These are phyloP conservation scores for Beauveria caledonica DNA, from an alignment of 2,329 filamentous ascomycete genomes.

Conservation along the genomic window DNA sequence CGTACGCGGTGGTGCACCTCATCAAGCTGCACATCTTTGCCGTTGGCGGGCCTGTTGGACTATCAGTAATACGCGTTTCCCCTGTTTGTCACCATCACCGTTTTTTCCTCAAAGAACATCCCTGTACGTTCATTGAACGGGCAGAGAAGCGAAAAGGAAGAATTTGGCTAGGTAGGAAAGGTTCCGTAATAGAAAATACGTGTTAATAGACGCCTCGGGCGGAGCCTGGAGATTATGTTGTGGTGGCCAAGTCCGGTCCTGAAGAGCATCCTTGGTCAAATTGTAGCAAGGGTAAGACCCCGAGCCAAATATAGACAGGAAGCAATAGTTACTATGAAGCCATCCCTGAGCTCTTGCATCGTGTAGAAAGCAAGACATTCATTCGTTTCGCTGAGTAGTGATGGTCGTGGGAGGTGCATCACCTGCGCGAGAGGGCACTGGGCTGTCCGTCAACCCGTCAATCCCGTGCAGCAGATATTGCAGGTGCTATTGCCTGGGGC, in stretches of 20 bases:
- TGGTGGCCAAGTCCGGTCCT: not conserved
- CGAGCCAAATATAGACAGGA: not conserved
- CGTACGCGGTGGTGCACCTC: constrained; percentile 6
- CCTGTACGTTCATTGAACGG: not conserved
- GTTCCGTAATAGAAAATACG: not conserved
- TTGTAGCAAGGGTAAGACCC: not conserved
- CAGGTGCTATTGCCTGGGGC: not conserved
- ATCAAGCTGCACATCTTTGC: not conserved
- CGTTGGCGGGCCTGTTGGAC: not conserved
- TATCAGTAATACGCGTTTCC: not conserved
- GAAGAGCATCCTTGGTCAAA: not conserved
- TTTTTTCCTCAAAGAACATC: not conserved
- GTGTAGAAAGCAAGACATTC: not conserved
- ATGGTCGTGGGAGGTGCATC: not conserved
- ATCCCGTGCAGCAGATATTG: not conserved
- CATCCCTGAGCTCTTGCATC: not conserved
- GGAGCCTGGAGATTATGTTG: not conserved
- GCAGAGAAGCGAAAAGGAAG: not conserved
- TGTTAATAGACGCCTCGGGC: constrained; percentile 5
- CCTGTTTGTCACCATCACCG: not conserved
- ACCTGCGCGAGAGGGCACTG: not conserved
- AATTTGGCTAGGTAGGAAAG: not conserved
- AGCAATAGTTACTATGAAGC: not conserved
- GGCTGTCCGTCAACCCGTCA: not conserved
- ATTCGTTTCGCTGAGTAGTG: not conserved